Conservation (phyloP, 1,139 yeast species). For the Dujonia santamariae region DNA sequence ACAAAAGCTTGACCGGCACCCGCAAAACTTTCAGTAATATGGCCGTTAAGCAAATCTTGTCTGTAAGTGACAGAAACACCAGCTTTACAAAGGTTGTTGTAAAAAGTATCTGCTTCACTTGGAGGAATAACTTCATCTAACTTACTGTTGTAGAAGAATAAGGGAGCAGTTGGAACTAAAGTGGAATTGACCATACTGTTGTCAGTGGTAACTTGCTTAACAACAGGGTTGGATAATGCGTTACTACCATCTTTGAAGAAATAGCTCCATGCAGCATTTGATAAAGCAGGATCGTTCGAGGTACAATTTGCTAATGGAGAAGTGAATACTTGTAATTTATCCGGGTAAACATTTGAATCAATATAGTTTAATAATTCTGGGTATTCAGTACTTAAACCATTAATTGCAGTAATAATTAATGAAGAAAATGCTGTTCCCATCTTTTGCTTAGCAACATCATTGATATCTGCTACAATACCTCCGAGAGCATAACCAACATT, state of each 20-base stretch:
- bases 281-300: neutral
- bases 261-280: neutral
- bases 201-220: slow-evolving; percentile 1
- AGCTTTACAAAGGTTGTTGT: slow-evolving; percentile 7
- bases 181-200: slow-evolving; percentile 3
- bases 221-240: neutral
- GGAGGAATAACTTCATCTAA: slow-evolving; percentile 22
- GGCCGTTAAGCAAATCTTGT: slow-evolving; percentile 10
- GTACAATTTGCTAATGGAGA: no score
- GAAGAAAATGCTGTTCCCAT: slow-evolving; percentile 27
- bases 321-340: slow-evolving; percentile 3
- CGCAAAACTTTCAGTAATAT: slow-evolving; percentile 10
- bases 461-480: slow-evolving; percentile 26
- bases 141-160: slow-evolving; percentile 23
- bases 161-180: slow-evolving; percentile 21
- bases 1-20: slow-evolving; percentile 15
- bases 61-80: slow-evolving; percentile 9
- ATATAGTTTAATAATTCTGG: slow-evolving; percentile 15
- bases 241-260: slow-evolving; percentile 3
- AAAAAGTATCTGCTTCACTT: slow-evolving; percentile 8
- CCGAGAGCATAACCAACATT: slow-evolving; percentile 31
- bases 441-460: slow-evolving; percentile 19
- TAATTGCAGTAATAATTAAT: slow-evolving; percentile 22
- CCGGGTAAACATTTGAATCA: slow-evolving; percentile 6
- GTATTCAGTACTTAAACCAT: slow-evolving; percentile 26